Evolutionary conservation across 1,284 basidiomycete genomes (phyloP), one percentile per base, ranked within the genome.

Genomic region (Exsudoporus floridanus): DNA sequence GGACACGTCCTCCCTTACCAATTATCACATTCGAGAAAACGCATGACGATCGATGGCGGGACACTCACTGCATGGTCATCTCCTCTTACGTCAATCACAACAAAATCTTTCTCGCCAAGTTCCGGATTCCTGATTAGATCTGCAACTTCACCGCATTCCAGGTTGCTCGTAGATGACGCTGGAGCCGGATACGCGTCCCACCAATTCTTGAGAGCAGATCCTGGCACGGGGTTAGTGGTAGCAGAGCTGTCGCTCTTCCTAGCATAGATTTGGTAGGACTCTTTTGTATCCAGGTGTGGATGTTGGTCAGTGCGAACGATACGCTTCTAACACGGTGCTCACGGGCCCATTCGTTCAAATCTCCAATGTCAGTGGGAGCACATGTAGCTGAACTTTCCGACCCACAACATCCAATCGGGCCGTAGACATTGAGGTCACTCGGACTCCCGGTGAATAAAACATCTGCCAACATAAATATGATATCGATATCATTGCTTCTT

Each of bases 151-250:
- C 30, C 39, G 25, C 59, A 57, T 19, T 51, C 49, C 33, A 71
- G 4, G 12, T 18, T 27, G 23, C 28, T 25, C 37, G 42, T 42
- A 16, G 46, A 52, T 10, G 65, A 62, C 19, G 7, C 38, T 1
- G 60, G 38, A 30, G 31, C 10, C 0, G 80, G 80, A 56, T 76
- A 80, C 0, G 76, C 78, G 50, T 79, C 74, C 77, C 76, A 79
- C 77, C 74, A 80, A 4, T 66, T 66, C 18, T 66, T 60, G 31
- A 79, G 67, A 9, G 67, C 62, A 1, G 63, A 50, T 48, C 19
- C 18, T 16, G 36, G 40, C 2, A 25, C 35, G 1, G 62, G 31
- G 23, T 34, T 39, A 9, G 33, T 28, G 9, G 28, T 2, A n/a
- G n/a, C 37, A 19, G 46, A 27, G n/a, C 31, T 23, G 1, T 51